Percentiles rank a stretch among this genome's conserved stretches.
Evolutionary conservation across 2,329 filamentous ascomycete genomes (phyloP).

Genomic region (Fusarium sp.): DNA sequence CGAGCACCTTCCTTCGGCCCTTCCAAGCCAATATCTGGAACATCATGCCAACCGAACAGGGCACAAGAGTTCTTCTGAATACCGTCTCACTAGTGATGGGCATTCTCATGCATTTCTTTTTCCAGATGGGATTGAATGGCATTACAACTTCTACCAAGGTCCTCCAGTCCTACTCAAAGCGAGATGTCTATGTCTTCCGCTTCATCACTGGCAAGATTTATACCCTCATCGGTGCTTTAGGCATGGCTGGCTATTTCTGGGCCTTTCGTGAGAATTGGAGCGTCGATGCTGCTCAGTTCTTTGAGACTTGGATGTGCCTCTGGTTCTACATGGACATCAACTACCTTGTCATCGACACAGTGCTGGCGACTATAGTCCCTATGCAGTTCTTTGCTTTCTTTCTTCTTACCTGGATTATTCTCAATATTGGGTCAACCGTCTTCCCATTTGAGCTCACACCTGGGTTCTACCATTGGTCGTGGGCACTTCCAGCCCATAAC

Average conservation of each 20-base stretch:
- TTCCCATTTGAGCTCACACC: conserved; percentile 25
- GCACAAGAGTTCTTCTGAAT: background rate
- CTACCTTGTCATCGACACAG: conserved; percentile 53
- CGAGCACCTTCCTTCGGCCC: background rate
- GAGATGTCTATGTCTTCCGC: background rate
- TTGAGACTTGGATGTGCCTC: conserved; percentile 42
- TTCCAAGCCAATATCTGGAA: background rate
- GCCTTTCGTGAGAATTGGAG: conserved; percentile 54
- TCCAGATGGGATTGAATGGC: background rate
- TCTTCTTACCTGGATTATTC: conserved; percentile 51
- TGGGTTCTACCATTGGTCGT: conserved; percentile 24
- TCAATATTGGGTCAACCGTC: conserved; percentile 10
- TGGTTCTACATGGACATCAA: conserved; percentile 56
- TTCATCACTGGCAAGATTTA: background rate
- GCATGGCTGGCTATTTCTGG: conserved; percentile 54
- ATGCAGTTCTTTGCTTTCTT: conserved; percentile 53
- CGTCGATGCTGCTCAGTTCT: conserved; percentile 46
- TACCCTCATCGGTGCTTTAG: conserved; percentile 39
- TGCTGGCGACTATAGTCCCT: conserved; percentile 42
- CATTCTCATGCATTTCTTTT: conserved; percentile 1
- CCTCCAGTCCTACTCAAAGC: background rate
- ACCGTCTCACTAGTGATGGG: background rate
- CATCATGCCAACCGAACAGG: background rate
- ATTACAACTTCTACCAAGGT: background rate
- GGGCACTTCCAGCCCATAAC: conserved; percentile 22